Percentiles rank a stretch among this genome's conserved stretches.
Conservation (phyloP, 2,329 filamentous ascomycete genomes). For the Aspergillus awamori region DNA sequence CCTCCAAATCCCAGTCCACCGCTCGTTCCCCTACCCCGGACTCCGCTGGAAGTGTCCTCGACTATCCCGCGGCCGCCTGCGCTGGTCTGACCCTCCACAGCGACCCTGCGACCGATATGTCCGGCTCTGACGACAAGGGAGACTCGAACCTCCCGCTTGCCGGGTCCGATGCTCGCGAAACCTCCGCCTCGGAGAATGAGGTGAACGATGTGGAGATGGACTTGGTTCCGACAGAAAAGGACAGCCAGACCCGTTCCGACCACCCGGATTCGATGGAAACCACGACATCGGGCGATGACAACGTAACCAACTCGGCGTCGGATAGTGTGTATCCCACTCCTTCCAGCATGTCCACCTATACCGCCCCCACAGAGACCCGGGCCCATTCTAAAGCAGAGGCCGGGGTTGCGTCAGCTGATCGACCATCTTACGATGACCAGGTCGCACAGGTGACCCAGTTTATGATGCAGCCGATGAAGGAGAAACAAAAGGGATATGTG, state of each 20-base stretch:
- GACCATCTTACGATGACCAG: conserved; percentile 66
- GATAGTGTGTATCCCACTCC: conserved; percentile 43
- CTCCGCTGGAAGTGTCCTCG: conserved; percentile 30
- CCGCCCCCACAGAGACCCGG: conserved; percentile 32
- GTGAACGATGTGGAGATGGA: conserved; percentile 27
- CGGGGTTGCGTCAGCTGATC: conserved; percentile 26
- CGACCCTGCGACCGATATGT: conserved; percentile 49
- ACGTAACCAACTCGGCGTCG: conserved; percentile 31
- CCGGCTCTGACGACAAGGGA: conserved; percentile 36
- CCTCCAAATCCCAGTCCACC: conserved; percentile 34
- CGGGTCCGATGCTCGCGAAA: conserved; percentile 31
- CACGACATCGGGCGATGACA: conserved; percentile 35
- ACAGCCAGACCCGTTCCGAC: conserved; percentile 29
- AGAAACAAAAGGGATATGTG: conserved; percentile 75
- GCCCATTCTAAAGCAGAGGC: conserved; percentile 30
- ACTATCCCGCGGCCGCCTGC: conserved; percentile 57
- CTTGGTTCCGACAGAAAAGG: conserved; percentile 19
- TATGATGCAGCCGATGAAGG: conserved; percentile 57
- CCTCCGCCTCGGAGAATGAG: conserved; percentile 34
- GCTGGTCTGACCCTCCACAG: conserved; percentile 54
- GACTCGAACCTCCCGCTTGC: conserved; percentile 27
- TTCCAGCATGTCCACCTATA: conserved; percentile 44
- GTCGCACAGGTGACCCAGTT: conserved; percentile 71
- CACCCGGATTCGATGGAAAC: conserved; percentile 49
- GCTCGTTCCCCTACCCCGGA: conserved; percentile 42